These are phyloP conservation scores for Parascedosporium putredinis DNA, from an alignment of 2,329 filamentous ascomycete genomes.

Conservation along the genomic window DNA sequence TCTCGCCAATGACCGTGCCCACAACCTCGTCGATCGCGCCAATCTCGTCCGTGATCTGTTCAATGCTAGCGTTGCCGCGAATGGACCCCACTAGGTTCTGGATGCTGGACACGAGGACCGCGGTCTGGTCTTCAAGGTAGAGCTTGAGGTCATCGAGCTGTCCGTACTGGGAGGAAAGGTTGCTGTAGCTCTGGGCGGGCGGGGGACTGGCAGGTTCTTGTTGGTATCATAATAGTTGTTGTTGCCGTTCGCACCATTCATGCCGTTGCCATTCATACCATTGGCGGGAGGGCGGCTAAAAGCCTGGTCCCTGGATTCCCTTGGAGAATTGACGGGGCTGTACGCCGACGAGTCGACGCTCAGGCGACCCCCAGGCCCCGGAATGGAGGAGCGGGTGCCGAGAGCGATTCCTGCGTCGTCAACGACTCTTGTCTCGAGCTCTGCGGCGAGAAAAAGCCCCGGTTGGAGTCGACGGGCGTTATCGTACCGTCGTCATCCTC, in stretches of 20 bases:
- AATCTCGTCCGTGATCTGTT: slow-evolving; percentile 60
- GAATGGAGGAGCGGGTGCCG: slow-evolving; percentile 40
- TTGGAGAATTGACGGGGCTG: slow-evolving; percentile 61
- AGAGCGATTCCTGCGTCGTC: slow-evolving; percentile 27
- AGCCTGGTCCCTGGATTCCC: slow-evolving; percentile 38
- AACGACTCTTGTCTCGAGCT: slow-evolving; percentile 27
- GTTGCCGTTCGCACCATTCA: too few relatives aligned
- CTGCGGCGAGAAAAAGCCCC: slow-evolving; percentile 54
- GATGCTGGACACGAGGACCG: slow-evolving; percentile 66
- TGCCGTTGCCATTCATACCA: background rate
- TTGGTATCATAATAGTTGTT: slow-evolving; percentile 16
- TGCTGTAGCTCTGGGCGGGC: slow-evolving; percentile 28
- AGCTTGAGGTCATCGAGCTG: slow-evolving; percentile 48
- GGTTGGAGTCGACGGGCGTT: slow-evolving; percentile 53
- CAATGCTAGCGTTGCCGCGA: slow-evolving; percentile 51
- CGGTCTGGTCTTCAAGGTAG: slow-evolving; percentile 76
- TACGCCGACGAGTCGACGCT: slow-evolving; percentile 66
- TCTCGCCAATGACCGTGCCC: slow-evolving; percentile 56
- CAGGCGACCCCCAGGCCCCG: slow-evolving; percentile 45
- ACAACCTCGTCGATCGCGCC: slow-evolving; percentile 61
- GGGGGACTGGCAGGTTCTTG: slow-evolving; percentile 22
- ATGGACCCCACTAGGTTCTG: slow-evolving; percentile 70
- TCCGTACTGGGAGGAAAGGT: slow-evolving; percentile 20
- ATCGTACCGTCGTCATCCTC: slow-evolving; percentile 56
- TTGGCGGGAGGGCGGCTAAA: slow-evolving; percentile 6